Evolutionary conservation across 495 filamentous ascomycete species (phyloP).

Genomic region (Talaromyces nanjingensis): DNA sequence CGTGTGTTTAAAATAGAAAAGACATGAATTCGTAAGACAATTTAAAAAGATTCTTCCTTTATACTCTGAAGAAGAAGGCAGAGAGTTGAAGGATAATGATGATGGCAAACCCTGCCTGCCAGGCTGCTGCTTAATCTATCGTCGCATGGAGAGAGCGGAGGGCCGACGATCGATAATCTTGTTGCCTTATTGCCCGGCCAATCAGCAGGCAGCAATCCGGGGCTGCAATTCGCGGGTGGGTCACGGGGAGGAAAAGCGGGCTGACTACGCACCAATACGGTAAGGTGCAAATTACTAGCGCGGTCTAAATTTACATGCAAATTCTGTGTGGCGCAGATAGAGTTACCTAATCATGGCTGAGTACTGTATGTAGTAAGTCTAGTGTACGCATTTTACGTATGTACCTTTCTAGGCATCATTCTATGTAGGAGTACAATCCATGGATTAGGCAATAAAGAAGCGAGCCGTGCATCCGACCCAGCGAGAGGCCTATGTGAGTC

Average conservation of each 20-base stretch:
- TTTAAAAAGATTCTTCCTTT: not conserved
- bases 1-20: not conserved
- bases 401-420: not conserved
- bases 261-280: not conserved
- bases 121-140: slow-evolving; percentile 3
- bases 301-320: not conserved
- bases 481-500: not conserved
- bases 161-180: slow-evolving; percentile 28
- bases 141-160: not conserved
- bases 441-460: not conserved
- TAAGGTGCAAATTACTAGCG: not conserved
- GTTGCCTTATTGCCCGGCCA: slow-evolving; percentile 34
- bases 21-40: not conserved
- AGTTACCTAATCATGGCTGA: not conserved
- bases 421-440: too few species aligned
- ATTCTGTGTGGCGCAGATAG: not conserved
- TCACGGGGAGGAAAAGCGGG: not conserved
- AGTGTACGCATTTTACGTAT: not conserved
- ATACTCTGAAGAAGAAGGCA: not conserved
- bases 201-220: not conserved
- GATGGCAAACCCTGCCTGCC: not conserved
- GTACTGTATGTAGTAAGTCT: not conserved
- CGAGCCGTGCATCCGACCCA: not conserved
- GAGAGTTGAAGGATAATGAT: not conserved
- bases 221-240: not conserved